Conservation (phyloP, 768 basidiomycete genomes). For the Lepiota subincarnata region DNA sequence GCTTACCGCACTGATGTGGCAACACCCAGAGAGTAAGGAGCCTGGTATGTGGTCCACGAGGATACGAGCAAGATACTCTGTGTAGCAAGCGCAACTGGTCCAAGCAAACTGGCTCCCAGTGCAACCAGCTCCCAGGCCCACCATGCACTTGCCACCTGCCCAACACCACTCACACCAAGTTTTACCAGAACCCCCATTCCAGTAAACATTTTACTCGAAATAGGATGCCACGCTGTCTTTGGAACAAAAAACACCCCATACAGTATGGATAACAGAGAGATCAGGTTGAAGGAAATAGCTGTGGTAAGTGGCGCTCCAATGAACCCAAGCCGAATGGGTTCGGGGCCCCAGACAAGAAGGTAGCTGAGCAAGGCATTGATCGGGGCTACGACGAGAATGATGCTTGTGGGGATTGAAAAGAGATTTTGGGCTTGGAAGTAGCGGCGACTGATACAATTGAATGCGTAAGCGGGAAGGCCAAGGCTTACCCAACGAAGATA, state of each 20-base stretch:
- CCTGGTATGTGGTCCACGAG: slow-evolving; percentile 74
- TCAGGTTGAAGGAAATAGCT: slow-evolving; percentile 82
- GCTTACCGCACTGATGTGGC: slow-evolving; percentile 80
- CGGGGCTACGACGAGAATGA: slow-evolving; percentile 80
- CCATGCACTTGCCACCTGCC: slow-evolving; percentile 89
- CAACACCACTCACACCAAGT: slow-evolving; percentile 81
- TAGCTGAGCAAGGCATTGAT: slow-evolving; percentile 83
- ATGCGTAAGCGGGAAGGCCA: slow-evolving; percentile 68
- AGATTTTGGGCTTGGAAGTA: slow-evolving; percentile 73
- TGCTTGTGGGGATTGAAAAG: slow-evolving; percentile 83
- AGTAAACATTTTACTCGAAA: slow-evolving; percentile 60
- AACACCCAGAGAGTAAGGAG: slow-evolving; percentile 77
- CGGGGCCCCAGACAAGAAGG: slow-evolving; percentile 87
- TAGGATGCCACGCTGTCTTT: slow-evolving; percentile 81
- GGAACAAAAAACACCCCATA: slow-evolving; percentile 64
- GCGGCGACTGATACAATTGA: slow-evolving; percentile 44
- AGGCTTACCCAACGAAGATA: slow-evolving; percentile 77
- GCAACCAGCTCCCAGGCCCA: slow-evolving; percentile 94
- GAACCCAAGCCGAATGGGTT: slow-evolving; percentile 76
- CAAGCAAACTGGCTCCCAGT: slow-evolving; percentile 55
- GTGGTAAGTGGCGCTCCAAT: slow-evolving; percentile 92
- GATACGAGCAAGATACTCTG: slow-evolving; percentile 84
- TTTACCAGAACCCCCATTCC: slow-evolving; percentile 64
- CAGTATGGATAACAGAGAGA: slow-evolving; percentile 53
- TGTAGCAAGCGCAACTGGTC: slow-evolving; percentile 77